Evolutionary conservation across 805 yeast species (phyloP), one percentile per base, ranked within the genome.

Genomic region (Yarrowia deformans): DNA sequence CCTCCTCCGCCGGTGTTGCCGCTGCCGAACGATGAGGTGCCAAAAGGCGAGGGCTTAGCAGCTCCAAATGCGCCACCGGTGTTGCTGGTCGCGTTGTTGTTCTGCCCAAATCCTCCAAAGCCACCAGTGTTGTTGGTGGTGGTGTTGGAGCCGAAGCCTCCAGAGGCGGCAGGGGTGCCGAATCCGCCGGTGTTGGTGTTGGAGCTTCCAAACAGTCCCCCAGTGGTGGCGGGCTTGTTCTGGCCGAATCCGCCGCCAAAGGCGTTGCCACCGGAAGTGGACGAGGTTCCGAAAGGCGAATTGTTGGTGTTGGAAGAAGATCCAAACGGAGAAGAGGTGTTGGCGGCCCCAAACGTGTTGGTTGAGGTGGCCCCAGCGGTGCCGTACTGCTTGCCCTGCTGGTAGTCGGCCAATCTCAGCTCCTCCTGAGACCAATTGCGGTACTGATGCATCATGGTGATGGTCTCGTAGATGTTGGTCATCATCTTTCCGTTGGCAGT

Each of bases 401-500:
- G 86, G 77, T 95, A 95, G 79, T 95, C 99, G 77, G 90, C 94
- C 73, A 85, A 81, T 76, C 99, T 85, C 78, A 95, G 84, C 77
- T 95, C 99, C 78, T 70, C 98, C 75, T 88, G 85, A 0, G 97
- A 90, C 74, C 79, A 90, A 73, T 88, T 87, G 73, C 84, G 84
- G 77, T 94, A 95, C 78, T 92, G 97, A 6, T 97, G 97, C 98
- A 95, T 93, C 55, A 91, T 85, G 12, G 90, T 82, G 71, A 95
- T 89, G 73, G 87, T 87, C 78, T 94, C 91, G 79, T 82, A 93
- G 63, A 83, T 79, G 69, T 87, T 88, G 23, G 82, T 81, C 8
- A 39, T 46, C 39, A 70, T 23, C 64, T 71, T 70, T 32, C 70
- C 70, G 35, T 45, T 40, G 4, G 82, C 77, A 43, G 79, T 76